Base-by-base conservation (phyloP, 768 basidiomycete genomes). In the Hemileccinum impolitum region DNA sequence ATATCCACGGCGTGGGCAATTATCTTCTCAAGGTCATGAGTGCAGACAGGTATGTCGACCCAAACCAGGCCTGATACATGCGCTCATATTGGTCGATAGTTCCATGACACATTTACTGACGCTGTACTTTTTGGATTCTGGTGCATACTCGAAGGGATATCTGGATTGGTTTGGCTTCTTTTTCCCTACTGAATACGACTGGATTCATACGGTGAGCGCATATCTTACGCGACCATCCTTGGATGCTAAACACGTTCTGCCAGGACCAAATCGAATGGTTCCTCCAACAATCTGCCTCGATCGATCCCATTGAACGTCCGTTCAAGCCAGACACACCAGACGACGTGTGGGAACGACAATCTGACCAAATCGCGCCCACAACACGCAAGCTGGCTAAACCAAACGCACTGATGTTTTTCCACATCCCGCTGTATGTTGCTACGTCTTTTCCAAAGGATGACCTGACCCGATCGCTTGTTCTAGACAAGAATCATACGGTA, bases 361-460 rank as follows among this genome's bases (percentile, higher is more conserved):
- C 67, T n/a, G n/a, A n/a, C 32, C 87, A 87, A 65, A 60, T 84
- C 41, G 72, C 78, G 0, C 83, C 87, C 0, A 63, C 73, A 42
- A 66, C 68, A 19, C 68, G 71, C 58, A 75, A 73, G 47, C 74
- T 94, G 3, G 90, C 89, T 4, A 98, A 96, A 67, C 95, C 95
- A 1, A 97, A 97, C 60, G 95, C 92, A 0, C 67, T 98, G 57
- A 90, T 92, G 87, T 96, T 95, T 72, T 97, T 96, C 83, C 95
- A 98, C 57, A 98, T 99, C 40, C 95, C 95, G 44, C 62, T 97
- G 86, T 90, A 62, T 18, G 85, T 73, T 4, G 15, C n/a, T n/a
- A n/a, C 12, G 6, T 7, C 34, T 25, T 4, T 10, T 5, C 3
- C n/a, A n/a, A 6, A 8, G 23, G 6, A 10, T 13, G 38, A 39